Evolutionary conservation across 1,284 basidiomycete genomes (phyloP), one percentile per base, ranked within the genome.

Genomic region (Fomitopsis schrenkii): DNA sequence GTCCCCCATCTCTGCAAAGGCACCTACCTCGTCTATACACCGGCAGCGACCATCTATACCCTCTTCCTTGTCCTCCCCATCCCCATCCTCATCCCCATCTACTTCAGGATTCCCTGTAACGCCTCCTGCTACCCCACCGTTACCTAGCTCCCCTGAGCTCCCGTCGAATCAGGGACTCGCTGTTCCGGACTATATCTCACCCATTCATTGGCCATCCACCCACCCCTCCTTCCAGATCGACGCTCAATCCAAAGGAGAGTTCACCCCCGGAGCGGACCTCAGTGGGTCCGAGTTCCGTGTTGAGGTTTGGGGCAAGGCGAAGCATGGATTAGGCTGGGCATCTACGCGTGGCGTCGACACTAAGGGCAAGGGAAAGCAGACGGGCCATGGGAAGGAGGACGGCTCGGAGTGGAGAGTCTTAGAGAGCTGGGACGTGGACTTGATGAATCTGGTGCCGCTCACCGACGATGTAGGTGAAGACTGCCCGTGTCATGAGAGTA

Each of bases 151-250:
- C 17, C 5, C 28, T n/a, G 35, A 56, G 2, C 12, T 40, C 1
- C 2, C 60, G 4, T 41, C 38, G 30, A 57, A 62, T 5, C 59
- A 66, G 12, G 9, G 35, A 4, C 52, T 66, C 19, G 59, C 67
- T 33, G 69, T 76, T 1, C 87, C 88, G 0, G 81, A 88, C 69
- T 93, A 87, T 71, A 79, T 91, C 28, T 93, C 92, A 2, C 76
- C 82, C 0, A 79, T 89, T 55, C 89, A 91, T 67, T 77, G 78
- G 45, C 86, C 90, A 6, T 91, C 91, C 0, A 93, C 87, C 5
- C 92, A 92, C 70, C 92, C 93, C 0, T 72, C 75, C n/a, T 94
- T 93, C 66, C 61, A 76, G 7, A 72, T 91, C 42, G 85, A 90
- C 69, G 70, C 77, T 22, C 74, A 69, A 12, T 76, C 79, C 40